Evolutionary conservation across 305 asterid genomes (phyloP), one percentile per base, ranked within the genome.

Genomic region (Fraxinus baroniana): DNA sequence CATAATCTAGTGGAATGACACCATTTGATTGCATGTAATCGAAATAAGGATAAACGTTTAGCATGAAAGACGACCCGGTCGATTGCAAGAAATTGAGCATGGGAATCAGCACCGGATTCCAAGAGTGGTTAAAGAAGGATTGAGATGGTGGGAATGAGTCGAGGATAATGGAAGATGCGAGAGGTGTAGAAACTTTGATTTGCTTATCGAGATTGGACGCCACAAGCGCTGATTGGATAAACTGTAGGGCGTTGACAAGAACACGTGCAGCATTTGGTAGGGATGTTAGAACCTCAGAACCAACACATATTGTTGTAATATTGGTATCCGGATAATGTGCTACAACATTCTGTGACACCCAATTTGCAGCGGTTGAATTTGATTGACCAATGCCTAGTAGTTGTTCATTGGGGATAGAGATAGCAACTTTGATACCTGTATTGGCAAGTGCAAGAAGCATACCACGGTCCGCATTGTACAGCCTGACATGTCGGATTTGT

Each of bases 71-170:
- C 1, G 97, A 91, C 9, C 83, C 87, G 1, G 97, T 90, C 3
- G 97, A 87, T 41, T 93, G 97, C 84, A 93, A 78, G 84, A 93
- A 93, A 74, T 90, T 84, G 70, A 94, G 88, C 87, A 93, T 75
- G 5, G 97, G 95, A 57, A 90, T 82, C 33, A 91, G 44, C 2
- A 93, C 90, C 0, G 94, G 92, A 49, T 84, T 89, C 94, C 90
- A 87, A 0, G 97, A 86, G 77, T 90, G 95, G 89, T 94, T 94
- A 68, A 94, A 94, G 86, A 94, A 94, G 80, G 97, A 97, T 73
- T 94, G 97, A 20, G 98, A 93, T 0, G 98, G 98, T 0, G 98
- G 98, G 80, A 94, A 94, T 0, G 98, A 90, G 66, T 91, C 97
- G 0, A 94, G 91, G 79, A 94, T 93, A 35, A 93, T 79, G 74